These are phyloP conservation scores for Phytopythium helicoides DNA, from an alignment of 352 stramenopile genomes.

Conservation along the genomic window DNA sequence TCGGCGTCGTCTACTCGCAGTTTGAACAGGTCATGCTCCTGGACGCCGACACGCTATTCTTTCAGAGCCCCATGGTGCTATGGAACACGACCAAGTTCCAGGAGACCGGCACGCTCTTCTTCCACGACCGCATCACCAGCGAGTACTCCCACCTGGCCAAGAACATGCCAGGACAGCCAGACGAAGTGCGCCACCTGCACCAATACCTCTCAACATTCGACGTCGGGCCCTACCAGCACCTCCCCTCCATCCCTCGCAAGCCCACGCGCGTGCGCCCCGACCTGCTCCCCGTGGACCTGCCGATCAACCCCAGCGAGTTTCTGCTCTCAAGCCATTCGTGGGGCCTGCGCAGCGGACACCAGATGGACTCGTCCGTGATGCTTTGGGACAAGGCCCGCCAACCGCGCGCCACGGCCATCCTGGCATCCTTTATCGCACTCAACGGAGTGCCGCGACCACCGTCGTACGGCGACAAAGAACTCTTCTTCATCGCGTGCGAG, in stretches of 20 bases:
- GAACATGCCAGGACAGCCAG: constrained; percentile 1
- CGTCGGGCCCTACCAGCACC: constrained; percentile 13
- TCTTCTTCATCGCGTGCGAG: constrained; percentile 49
- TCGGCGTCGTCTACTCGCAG: constrained; percentile 38
- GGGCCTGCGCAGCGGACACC: constrained; percentile 32
- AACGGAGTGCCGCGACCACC: constrained; percentile 14
- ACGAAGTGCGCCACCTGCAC: constrained; percentile 21
- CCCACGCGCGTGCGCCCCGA: neutral
- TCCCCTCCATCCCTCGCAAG: neutral
- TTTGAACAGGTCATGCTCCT: constrained; percentile 56
- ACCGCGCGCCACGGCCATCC: constrained; percentile 35
- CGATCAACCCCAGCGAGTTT: constrained; percentile 25
- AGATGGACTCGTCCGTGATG: constrained; percentile 51
- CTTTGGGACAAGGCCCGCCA: constrained; percentile 46
- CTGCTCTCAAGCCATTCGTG: constrained; percentile 34
- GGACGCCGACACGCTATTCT: constrained; percentile 44
- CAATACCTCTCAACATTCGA: constrained; percentile 40
- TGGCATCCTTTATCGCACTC: constrained; percentile 38
- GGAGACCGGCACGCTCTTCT: constrained; percentile 49
- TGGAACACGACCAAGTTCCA: constrained; percentile 29
- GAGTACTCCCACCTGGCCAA: constrained; percentile 25
- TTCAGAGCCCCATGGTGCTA: constrained; percentile 33
- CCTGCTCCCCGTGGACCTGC: neutral
- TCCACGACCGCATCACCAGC: constrained; percentile 55
- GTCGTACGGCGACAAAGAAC: constrained; percentile 54